These are phyloP conservation scores for Phyllosticta paracitricarpa DNA, from an alignment of 2,329 filamentous ascomycete genomes.

Conservation along the genomic window DNA sequence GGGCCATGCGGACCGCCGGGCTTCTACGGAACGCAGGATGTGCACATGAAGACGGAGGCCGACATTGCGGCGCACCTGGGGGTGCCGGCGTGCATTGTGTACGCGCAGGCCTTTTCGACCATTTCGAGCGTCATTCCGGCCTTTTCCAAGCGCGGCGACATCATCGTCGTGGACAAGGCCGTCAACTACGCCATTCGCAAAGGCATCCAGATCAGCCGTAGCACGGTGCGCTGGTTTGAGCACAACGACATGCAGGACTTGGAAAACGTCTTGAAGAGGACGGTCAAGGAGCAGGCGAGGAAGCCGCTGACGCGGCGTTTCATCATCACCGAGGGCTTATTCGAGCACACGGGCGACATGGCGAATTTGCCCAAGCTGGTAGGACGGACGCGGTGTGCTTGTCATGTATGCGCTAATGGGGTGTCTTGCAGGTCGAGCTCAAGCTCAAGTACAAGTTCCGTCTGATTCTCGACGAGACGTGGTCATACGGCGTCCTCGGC, in stretches of 20 bases:
- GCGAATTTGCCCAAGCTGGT: slow-evolving; percentile 78
- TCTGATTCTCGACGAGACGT: slow-evolving; percentile 92
- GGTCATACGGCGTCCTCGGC: slow-evolving; percentile 91
- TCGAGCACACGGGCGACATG: slow-evolving; percentile 81
- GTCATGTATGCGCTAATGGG: neutral
- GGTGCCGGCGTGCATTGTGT: slow-evolving; percentile 82
- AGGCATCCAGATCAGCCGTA: slow-evolving; percentile 85
- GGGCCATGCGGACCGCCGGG: slow-evolving; percentile 93
- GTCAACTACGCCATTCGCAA: slow-evolving; percentile 92
- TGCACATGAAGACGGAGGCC: slow-evolving; percentile 92
- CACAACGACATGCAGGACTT: slow-evolving; percentile 95
- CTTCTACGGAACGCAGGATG: slow-evolving; percentile 97
- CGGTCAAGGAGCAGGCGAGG: slow-evolving; percentile 77
- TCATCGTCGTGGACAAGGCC: slow-evolving; percentile 89
- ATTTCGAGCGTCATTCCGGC: slow-evolving; percentile 95
- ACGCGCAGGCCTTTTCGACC: slow-evolving; percentile 91
- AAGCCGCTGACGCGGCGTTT: slow-evolving; percentile 88
- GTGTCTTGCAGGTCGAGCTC: slow-evolving; percentile 59
- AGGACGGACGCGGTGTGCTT: slow-evolving; percentile 22
- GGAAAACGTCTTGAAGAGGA: slow-evolving; percentile 71
- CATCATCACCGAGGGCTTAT: slow-evolving; percentile 90
- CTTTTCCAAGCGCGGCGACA: slow-evolving; percentile 93
- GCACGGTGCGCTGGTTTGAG: slow-evolving; percentile 86
- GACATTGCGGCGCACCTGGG: slow-evolving; percentile 88
- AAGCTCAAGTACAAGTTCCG: slow-evolving; percentile 98